Base-by-base conservation (phyloP, 2,329 filamentous ascomycete genomes). In the Ophiobolus disseminans region DNA sequence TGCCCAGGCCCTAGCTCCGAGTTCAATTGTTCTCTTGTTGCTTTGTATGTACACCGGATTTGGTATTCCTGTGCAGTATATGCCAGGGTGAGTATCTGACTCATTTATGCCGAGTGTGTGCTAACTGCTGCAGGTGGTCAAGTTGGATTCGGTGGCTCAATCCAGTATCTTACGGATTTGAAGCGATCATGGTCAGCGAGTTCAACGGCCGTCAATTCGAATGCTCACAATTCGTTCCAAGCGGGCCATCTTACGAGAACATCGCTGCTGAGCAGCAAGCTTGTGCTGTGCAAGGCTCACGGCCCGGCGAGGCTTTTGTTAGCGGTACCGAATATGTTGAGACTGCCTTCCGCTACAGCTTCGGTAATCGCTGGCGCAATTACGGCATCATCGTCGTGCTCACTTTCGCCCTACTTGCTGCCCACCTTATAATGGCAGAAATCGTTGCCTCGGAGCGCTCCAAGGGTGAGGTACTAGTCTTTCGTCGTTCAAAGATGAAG, bases 171-270 rank as follows among this genome's bases (percentile, higher is more conserved):
- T 94, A 93, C 57, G 84, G 84, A 0, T 95, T 93, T 65, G 89
- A 94, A 69, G 78, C 83, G 0, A 78, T 93, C 21, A 86, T 91
- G 79, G 82, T 88, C 50, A 94, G 93, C 70, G 91, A 96, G 69
- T 65, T 67, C 57, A 0, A 65, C 19, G 58, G 41, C 3, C 58
- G 57, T 11, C 23, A 47, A 16, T 66, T 65, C 14, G 47, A 45
- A 6, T 67, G 74, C 53, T 66, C 68, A 5, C 41, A 48, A 16
- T 68, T 75, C 45, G 48, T 76, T 20, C 78, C 80, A 1, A 45
- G 53, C 5, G 72, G 73, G 2, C 72, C 74, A 10, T 56, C 58
- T 4, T 75, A 75, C 40, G 48, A 63, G 5, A 57, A 50, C 5
- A 50, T 75, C 1, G 16, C 50, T 40, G 28, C 58, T 61, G 34